A percentile compares a stretch with the other conserved stretches of the same genome.
Evolutionary conservation across 345 rosid genomes (phyloP).

Genomic region (Iberis pinnata): DNA sequence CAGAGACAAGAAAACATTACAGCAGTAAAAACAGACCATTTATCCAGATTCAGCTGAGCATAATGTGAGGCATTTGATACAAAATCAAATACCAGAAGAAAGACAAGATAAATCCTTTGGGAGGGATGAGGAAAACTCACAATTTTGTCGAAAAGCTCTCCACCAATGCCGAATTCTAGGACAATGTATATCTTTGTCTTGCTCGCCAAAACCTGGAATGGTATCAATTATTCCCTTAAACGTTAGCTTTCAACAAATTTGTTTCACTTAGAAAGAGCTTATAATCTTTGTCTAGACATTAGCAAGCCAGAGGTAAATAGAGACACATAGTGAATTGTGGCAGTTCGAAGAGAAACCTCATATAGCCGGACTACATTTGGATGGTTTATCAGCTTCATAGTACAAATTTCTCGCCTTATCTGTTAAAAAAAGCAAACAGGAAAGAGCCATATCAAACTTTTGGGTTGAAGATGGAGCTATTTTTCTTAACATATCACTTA

Average conservation of each 20-base stretch:
- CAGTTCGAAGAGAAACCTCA: conserved; percentile 48
- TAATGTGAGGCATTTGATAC: conserved; percentile 1
- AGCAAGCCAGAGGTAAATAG: conserved; percentile 7
- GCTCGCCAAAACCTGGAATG: conserved; percentile 64
- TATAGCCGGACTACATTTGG: conserved; percentile 78
- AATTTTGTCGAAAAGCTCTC: conserved; percentile 79
- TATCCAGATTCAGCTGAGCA: background rate
- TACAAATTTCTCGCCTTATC: conserved; percentile 85
- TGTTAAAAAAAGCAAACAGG: conserved; percentile 29
- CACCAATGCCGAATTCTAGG: conserved; percentile 62
- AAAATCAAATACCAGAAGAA: background rate
- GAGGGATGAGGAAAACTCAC: conserved; percentile 36
- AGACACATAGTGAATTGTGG: conserved; percentile 15
- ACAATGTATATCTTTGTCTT: conserved; percentile 67
- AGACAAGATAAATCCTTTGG: background rate
- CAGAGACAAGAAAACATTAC: background rate
- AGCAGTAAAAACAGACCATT: background rate
- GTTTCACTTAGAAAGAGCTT: background rate
- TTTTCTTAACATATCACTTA: too few species aligned
- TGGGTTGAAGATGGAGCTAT: background rate
- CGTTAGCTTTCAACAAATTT: conserved; percentile 3
- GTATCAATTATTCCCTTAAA: background rate
- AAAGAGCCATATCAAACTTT: conserved; percentile 5
- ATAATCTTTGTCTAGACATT: background rate
- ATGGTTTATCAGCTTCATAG: conserved; percentile 92